Evolutionary conservation across 73 alveolate genomes (phyloP).

Genomic region (Symbiodinium natans): DNA sequence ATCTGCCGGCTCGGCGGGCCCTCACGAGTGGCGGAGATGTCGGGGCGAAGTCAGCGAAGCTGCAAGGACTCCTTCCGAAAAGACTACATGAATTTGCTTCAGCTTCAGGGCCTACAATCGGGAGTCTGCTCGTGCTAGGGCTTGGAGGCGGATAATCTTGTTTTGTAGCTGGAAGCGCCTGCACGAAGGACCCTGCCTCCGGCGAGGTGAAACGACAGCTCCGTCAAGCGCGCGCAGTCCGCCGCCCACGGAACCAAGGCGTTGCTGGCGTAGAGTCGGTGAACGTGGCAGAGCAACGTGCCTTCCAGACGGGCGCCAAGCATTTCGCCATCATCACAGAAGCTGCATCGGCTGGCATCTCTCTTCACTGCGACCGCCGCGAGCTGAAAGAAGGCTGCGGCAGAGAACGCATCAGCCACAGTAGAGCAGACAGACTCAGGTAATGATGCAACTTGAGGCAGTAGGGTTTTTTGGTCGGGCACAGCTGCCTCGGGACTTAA

Average conservation of each 20-base stretch:
- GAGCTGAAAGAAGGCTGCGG: background rate
- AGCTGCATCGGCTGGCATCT: constrained; percentile 92
- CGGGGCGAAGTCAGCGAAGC: constrained; percentile 79
- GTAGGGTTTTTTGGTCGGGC: too few species aligned
- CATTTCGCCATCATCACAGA: constrained; percentile 84
- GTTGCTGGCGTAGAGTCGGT: background rate
- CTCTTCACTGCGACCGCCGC: constrained; percentile 81
- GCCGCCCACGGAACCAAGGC: background rate
- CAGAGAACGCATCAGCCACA: background rate
- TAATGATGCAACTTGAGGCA: too few species aligned
- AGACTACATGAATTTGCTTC: too few species aligned
- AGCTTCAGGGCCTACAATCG: too few species aligned
- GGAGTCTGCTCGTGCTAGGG: too few species aligned
- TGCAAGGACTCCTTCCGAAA: too few species aligned
- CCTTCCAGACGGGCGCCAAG: constrained; percentile 86
- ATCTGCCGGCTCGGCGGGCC: constrained; percentile 85
- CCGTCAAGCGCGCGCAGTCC: constrained; percentile 13
- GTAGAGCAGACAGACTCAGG: too few species aligned
- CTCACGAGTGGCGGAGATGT: constrained; percentile 80
- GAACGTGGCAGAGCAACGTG: constrained; percentile 84
- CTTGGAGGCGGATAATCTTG: too few species aligned
- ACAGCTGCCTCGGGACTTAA: too few species aligned
- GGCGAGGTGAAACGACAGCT: constrained; percentile 76
- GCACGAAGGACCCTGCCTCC: constrained; percentile 42
- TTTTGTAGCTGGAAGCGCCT: background rate